These are phyloP conservation scores for Tuber indicum DNA, from an alignment of 495 filamentous ascomycete species.

Conservation along the genomic window DNA sequence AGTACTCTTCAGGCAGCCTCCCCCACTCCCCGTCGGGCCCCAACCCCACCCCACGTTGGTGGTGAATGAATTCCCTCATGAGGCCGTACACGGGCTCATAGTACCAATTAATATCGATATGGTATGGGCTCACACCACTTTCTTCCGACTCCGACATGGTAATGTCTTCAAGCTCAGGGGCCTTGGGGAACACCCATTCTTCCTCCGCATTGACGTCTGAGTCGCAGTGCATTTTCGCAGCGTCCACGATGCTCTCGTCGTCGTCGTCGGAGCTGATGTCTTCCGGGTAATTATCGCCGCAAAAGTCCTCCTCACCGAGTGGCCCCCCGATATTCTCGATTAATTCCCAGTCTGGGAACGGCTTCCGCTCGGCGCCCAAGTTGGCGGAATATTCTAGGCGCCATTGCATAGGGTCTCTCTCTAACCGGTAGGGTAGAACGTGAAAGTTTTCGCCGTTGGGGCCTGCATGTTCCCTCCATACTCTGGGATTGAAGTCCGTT, in stretches of 20 bases:
- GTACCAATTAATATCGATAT: background rate
- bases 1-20: background rate
- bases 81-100: background rate
- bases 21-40: background rate
- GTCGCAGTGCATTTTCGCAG: too few species aligned
- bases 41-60: background rate
- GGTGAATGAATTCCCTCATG: background rate
- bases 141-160: accelerated
- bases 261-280: too few species aligned
- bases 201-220: too few species aligned
- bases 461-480: too few species aligned
- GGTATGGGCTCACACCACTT: accelerated
- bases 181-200: background rate
- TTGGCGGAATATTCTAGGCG: background rate
- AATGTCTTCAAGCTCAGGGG: background rate
- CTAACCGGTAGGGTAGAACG: background rate
- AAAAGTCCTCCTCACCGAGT: too few species aligned
- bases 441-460: background rate
- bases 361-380: background rate
- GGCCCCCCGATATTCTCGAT: background rate
- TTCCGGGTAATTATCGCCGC: too few species aligned
- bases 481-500: too few species aligned
- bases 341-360: background rate
- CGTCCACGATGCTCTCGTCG: too few species aligned
- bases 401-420: accelerated